Percentiles rank a stretch among this genome's conserved stretches.
Conservation (phyloP, 768 basidiomycete genomes). For the Pholiota molesta region DNA sequence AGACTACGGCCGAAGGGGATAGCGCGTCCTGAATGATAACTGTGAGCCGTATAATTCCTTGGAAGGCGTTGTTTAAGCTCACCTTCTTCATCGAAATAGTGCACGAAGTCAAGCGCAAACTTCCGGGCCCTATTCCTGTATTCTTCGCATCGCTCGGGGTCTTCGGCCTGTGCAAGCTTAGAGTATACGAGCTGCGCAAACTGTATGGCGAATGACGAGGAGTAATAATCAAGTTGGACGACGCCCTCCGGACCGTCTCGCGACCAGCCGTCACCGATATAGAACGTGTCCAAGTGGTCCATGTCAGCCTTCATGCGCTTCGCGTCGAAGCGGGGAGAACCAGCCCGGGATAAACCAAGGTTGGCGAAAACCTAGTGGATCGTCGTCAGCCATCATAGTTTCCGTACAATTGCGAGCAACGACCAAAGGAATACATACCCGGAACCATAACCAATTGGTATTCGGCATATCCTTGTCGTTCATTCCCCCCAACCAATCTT, state of each 20-base stretch:
- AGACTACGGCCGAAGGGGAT: constrained; percentile 78
- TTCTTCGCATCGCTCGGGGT: constrained; percentile 65
- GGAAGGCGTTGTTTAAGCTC: constrained; percentile 11
- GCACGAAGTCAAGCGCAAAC: constrained; percentile 72
- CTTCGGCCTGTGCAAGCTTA: constrained; percentile 61
- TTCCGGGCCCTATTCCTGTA: constrained; percentile 63
- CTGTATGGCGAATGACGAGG: constrained; percentile 79
- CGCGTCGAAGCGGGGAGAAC: constrained; percentile 57
- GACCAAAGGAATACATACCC: constrained; percentile 40
- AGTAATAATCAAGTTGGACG: constrained; percentile 79
- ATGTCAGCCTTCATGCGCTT: constrained; percentile 73
- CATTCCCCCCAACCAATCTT: constrained; percentile 72
- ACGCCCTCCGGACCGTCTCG: constrained; percentile 79
- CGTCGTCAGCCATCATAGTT: background rate
- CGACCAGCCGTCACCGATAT: constrained; percentile 76
- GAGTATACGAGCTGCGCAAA: constrained; percentile 74
- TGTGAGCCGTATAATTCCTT: background rate
- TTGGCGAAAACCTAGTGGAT: constrained; percentile 69
- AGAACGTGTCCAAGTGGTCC: constrained; percentile 79
- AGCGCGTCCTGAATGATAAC: constrained; percentile 52
- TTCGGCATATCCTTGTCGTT: constrained; percentile 85
- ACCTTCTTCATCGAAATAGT: constrained; percentile 79
- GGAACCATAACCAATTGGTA: constrained; percentile 86
- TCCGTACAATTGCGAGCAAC: background rate
- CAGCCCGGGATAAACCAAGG: constrained; percentile 65